phyloP scores from a whole-genome alignment of 2,329 filamentous ascomycete genomes.

The Sporothrix humicola region DNA sequence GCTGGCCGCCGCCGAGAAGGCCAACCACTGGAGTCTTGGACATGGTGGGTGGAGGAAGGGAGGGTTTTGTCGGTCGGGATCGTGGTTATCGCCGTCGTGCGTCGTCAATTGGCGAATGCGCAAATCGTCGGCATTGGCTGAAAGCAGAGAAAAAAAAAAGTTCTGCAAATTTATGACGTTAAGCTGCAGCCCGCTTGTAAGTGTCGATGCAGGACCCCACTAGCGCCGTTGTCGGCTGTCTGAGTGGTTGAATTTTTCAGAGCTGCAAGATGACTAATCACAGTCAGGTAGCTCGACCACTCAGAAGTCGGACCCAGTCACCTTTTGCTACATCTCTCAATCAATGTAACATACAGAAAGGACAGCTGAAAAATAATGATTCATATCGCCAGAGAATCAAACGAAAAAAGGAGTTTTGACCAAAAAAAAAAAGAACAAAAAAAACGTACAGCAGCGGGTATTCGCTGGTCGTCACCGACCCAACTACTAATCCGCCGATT shows the following conservation, averaged over 20 bases:
- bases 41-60: background rate
- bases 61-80: background rate
- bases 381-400: too few species aligned
- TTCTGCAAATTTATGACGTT: slow-evolving; percentile 18
- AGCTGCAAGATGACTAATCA: too few species aligned
- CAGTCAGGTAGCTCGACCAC: too few species aligned
- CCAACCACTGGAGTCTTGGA: slow-evolving; percentile 47
- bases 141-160: slow-evolving; percentile 6
- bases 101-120: background rate
- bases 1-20: slow-evolving; percentile 68
- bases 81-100: too few species aligned
- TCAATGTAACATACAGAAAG: background rate
- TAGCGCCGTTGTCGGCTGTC: slow-evolving; percentile 19
- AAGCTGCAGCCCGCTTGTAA: slow-evolving; percentile 18
- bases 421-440: too few species aligned
- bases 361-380: too few species aligned
- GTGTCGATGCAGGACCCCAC: slow-evolving; percentile 12
- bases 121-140: slow-evolving; percentile 12
- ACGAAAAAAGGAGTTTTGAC: too few species aligned
- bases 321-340: background rate
- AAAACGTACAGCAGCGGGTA: too few species aligned
- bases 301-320: background rate
- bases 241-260: background rate
- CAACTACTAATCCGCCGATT: too few species aligned
- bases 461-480: too few species aligned